Evolutionary conservation across 2,329 filamentous ascomycete species (phyloP).

Genomic region (Phialophora chinensis): DNA sequence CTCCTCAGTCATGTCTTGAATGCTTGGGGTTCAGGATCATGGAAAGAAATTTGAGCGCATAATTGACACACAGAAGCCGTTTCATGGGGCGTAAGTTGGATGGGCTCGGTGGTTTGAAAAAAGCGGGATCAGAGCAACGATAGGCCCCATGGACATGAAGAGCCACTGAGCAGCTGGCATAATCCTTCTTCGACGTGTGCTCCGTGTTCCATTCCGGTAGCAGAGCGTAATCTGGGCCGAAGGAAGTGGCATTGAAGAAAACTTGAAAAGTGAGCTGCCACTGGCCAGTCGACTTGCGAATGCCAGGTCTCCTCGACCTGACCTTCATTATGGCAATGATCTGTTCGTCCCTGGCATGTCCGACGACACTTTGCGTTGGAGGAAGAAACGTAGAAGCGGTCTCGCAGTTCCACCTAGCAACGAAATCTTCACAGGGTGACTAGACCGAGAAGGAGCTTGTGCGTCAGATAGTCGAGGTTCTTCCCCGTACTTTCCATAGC

Average conservation of each 20-base stretch:
- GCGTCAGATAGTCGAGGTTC: not conserved
- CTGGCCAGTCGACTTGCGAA: not conserved
- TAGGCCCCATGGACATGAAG: constrained; percentile 12
- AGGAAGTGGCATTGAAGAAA: not conserved
- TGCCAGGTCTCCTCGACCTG: not conserved
- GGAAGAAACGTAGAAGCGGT: not conserved
- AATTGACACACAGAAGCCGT: constrained; percentile 29
- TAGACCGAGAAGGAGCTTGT: constrained; percentile 10
- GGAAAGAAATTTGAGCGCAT: constrained; percentile 29
- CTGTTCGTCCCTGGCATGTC: not conserved
- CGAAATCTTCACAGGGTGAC: constrained; percentile 1
- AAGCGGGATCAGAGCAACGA: constrained; percentile 5
- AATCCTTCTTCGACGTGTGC: constrained; percentile 5
- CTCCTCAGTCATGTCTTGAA: constrained; percentile 20
- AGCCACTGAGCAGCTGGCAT: constrained; percentile 13
- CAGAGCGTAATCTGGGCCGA: not conserved
- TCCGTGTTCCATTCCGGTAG: constrained; percentile 18
- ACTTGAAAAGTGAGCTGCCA: constrained; percentile 6
- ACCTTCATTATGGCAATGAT: not conserved
- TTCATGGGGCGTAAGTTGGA: constrained; percentile 22
- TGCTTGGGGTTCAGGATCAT: constrained; percentile 26
- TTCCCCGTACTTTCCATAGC: constrained; percentile 20
- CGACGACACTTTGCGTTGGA: not conserved
- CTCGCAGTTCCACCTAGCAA: not conserved
- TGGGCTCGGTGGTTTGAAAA: constrained; percentile 22